These are phyloP conservation scores for Ilyonectria robusta DNA, from an alignment of 2,329 filamentous ascomycete species.

Conservation along the genomic window DNA sequence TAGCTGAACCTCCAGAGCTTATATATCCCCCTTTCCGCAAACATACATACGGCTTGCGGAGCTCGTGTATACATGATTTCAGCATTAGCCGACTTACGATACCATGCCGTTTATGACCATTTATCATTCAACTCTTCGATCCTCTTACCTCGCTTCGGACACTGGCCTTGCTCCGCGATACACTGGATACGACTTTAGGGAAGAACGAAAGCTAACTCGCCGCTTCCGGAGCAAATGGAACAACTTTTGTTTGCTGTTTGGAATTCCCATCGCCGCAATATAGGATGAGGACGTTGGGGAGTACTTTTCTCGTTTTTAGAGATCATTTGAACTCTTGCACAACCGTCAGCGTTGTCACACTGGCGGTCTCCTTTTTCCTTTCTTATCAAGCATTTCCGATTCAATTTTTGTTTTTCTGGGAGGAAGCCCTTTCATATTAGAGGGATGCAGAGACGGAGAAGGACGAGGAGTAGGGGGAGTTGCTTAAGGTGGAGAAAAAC, in stretches of 20 bases:
- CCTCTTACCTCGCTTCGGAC: slow-evolving; percentile 33
- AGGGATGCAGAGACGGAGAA: neutral
- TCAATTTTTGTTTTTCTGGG: slow-evolving; percentile 9
- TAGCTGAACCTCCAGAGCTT: slow-evolving; percentile 13
- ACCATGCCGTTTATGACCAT: slow-evolving; percentile 53
- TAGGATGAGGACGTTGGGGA: slow-evolving; percentile 35
- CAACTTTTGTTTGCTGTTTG: slow-evolving; percentile 39
- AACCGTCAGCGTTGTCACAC: slow-evolving; percentile 33
- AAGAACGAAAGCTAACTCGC: slow-evolving; percentile 25
- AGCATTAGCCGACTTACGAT: slow-evolving; percentile 50
- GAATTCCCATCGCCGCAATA: slow-evolving; percentile 44
- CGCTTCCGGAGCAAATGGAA: slow-evolving; percentile 31
- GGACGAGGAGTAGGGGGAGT: neutral
- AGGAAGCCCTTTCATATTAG: slow-evolving; percentile 5
- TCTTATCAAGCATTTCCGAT: slow-evolving; percentile 6
- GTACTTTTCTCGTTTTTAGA: slow-evolving; percentile 21
- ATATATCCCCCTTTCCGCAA: slow-evolving; percentile 25
- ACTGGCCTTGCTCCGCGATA: slow-evolving; percentile 31
- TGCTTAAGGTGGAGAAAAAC: slow-evolving; percentile 14
- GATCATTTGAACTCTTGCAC: slow-evolving; percentile 26
- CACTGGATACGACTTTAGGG: slow-evolving; percentile 26
- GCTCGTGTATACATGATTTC: slow-evolving; percentile 35
- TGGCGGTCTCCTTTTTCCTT: slow-evolving; percentile 20
- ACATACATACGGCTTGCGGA: slow-evolving; percentile 25
- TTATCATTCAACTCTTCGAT: slow-evolving; percentile 34